Percentiles rank a stretch among this genome's conserved stretches.
Evolutionary conservation across 441 rosid species (phyloP).

Genomic region (Populus hybrid): DNA sequence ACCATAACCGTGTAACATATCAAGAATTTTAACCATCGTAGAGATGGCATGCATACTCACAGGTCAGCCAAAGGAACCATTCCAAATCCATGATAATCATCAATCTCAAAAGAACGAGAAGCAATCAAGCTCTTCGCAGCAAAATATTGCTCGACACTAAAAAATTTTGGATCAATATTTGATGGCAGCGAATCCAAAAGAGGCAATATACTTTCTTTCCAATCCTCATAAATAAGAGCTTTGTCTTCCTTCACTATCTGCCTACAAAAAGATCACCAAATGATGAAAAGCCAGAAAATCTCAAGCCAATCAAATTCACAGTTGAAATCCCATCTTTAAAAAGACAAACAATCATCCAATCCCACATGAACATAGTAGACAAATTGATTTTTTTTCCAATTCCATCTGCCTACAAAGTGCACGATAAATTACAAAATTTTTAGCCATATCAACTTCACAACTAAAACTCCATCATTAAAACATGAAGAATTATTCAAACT

Average conservation of each 20-base stretch:
- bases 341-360: neutral
- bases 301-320: neutral
- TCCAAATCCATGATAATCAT: conserved; percentile 76
- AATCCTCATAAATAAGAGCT: conserved; percentile 62
- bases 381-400: no score
- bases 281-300: conserved; percentile 2
- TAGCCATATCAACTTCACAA: no score
- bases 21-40: neutral
- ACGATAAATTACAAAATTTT: no score
- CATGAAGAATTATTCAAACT: no score
- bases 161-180: conserved; percentile 32
- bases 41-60: conserved; percentile 39
- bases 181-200: conserved; percentile 36
- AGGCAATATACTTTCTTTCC: conserved; percentile 70
- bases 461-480: no score
- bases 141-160: conserved; percentile 60
- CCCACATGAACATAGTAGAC: no score
- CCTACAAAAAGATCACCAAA: conserved; percentile 34
- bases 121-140: conserved; percentile 70
- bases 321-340: neutral
- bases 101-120: conserved; percentile 79
- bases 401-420: no score
- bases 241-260: conserved; percentile 81
- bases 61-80: conserved; percentile 96
- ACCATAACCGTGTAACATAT: neutral